Base-by-base conservation (phyloP, 1,284 basidiomycete genomes). In the Heimioporus retisporus region DNA sequence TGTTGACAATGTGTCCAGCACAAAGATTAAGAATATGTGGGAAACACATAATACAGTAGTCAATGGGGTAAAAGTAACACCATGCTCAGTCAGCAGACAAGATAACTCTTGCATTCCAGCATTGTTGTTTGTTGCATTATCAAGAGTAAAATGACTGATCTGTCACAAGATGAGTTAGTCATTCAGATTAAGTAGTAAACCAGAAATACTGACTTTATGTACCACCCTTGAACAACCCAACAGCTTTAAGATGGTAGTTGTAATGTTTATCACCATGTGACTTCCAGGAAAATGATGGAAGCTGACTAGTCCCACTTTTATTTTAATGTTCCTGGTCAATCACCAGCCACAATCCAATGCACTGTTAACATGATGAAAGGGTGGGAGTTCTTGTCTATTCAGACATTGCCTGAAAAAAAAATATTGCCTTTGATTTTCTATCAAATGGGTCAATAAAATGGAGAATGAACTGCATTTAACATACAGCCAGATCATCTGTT, bases 141-240 rank as follows among this genome's bases (percentile, higher is more conserved):
- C n/a, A n/a, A n/a, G n/a, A n/a, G n/a, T n/a, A n/a, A n/a, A n/a
- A n/a, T n/a, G n/a, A n/a, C n/a, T n/a, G n/a, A n/a, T n/a, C n/a
- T n/a, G n/a, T n/a, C n/a, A n/a, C n/a, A n/a, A n/a, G n/a, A n/a
- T n/a, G n/a, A n/a, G n/a, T n/a, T n/a, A n/a, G n/a, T n/a, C n/a
- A n/a, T n/a, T n/a, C n/a, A n/a, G n/a, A 46, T 68, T 46, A 11
- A 68, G 44, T n/a, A 3, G 59, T 68, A n/a, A 68, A 46, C n/a
- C n/a, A 44, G 21, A n/a, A n/a, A n/a, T n/a, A n/a, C n/a, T n/a
- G n/a, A n/a, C n/a, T n/a, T n/a, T n/a, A n/a, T n/a, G n/a, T n/a
- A n/a, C n/a, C n/a, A n/a, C n/a, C n/a, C n/a, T n/a, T n/a, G n/a
- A n/a, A n/a, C n/a, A n/a, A n/a, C n/a, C n/a, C n/a, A n/a, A n/a